Conservation (phyloP, 2,329 filamentous ascomycete species). For the Trichoderma citrinoviride region DNA sequence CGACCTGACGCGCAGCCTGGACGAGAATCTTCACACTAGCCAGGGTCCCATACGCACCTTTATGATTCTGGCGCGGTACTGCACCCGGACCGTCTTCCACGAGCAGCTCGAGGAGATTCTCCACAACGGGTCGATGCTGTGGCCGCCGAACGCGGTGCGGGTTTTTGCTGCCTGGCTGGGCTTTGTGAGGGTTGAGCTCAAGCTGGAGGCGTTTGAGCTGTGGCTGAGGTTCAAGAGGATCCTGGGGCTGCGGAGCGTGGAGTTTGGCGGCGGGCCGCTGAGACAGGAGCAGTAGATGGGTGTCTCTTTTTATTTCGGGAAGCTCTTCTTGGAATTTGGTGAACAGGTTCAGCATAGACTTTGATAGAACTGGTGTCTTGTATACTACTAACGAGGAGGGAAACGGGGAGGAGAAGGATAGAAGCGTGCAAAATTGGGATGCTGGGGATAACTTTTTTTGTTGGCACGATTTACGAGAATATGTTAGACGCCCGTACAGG, state of each 20-base stretch:
- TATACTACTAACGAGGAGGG: background rate
- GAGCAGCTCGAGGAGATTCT: conserved; percentile 61
- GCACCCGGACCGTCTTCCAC: conserved; percentile 62
- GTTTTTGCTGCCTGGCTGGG: conserved; percentile 57
- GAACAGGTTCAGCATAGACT: conserved; percentile 2
- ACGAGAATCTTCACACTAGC: conserved; percentile 81
- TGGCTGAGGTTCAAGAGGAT: conserved; percentile 57
- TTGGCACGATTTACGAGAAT: conserved; percentile 15
- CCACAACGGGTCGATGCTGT: conserved; percentile 52
- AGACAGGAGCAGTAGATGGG: conserved; percentile 18
- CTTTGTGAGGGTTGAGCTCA: conserved; percentile 59
- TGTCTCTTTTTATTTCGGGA: background rate
- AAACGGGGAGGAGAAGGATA: background rate
- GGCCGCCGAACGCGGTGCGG: conserved; percentile 55
- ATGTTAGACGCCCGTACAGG: conserved; percentile 5
- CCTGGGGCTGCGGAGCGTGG: conserved; percentile 34
- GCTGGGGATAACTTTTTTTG: background rate
- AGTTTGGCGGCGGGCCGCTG: conserved; percentile 31
- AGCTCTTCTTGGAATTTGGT: too few relatives aligned
- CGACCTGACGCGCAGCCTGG: conserved; percentile 87
- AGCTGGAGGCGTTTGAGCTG: conserved; percentile 62
- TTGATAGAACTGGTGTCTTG: conserved; percentile 16
- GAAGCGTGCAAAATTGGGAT: background rate
- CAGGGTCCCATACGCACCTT: conserved; percentile 64
- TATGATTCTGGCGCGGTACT: conserved; percentile 67